A percentile compares a stretch with the other conserved stretches of the same genome.
phyloP scores from a whole-genome alignment of 208 protist genomes.

The Leishmania martiniquensis region DNA sequence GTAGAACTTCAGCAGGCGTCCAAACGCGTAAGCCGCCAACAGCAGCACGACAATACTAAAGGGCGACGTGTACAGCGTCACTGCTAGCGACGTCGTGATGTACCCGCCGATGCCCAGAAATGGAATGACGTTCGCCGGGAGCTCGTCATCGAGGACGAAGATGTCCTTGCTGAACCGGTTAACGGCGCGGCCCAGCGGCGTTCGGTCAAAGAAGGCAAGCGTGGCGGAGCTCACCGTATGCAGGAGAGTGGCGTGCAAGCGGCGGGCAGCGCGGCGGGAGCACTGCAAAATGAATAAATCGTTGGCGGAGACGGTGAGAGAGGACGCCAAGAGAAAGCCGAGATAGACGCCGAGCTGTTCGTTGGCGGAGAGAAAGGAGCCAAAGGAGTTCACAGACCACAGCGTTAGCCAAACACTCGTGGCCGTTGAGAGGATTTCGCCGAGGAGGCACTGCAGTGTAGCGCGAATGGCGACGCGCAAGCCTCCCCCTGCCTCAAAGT shows the following conservation, averaged over 20 bases:
- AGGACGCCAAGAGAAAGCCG: neutral
- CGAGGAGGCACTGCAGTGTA: constrained; percentile 33
- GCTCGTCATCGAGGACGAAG: constrained; percentile 73
- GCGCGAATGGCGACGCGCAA: constrained; percentile 11
- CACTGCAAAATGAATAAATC: constrained; percentile 28
- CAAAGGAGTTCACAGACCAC: constrained; percentile 59
- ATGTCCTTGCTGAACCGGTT: constrained; percentile 86
- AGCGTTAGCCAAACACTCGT: constrained; percentile 53
- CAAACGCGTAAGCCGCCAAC: constrained; percentile 51
- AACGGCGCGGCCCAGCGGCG: constrained; percentile 67
- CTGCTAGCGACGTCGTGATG: constrained; percentile 15
- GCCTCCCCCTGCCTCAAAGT: constrained; percentile 51
- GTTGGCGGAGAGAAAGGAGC: constrained; percentile 12
- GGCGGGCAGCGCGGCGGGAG: constrained; percentile 33
- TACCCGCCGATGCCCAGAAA: constrained; percentile 28
- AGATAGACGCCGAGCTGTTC: constrained; percentile 32
- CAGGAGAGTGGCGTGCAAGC: constrained; percentile 61
- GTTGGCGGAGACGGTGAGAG: constrained; percentile 11
- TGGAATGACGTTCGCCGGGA: constrained; percentile 52
- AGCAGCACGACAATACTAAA: constrained; percentile 38
- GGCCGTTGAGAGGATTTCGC: constrained; percentile 26
- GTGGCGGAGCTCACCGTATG: constrained; percentile 44
- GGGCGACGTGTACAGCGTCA: constrained; percentile 27
- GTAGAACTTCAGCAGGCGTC: constrained; percentile 90
- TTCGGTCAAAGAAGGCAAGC: constrained; percentile 59